A percentile compares a stretch with the other conserved stretches of the same genome.
These are phyloP conservation scores for Botrytis hyacinthi DNA, from an alignment of 2,329 filamentous ascomycete genomes.

Conservation along the genomic window DNA sequence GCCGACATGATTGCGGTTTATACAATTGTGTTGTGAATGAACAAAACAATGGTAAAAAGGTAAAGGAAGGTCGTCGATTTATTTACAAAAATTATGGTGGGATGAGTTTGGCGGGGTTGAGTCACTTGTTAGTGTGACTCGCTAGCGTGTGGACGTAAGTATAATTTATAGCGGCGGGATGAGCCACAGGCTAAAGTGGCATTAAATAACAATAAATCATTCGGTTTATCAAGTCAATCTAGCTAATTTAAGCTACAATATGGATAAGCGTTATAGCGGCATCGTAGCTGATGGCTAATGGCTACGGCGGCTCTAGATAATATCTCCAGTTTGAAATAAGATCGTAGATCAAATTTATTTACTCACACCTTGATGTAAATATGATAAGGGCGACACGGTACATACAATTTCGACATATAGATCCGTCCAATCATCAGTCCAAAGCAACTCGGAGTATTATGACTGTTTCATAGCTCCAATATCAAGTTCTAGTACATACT, in stretches of 20 bases:
- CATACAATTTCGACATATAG: neutral
- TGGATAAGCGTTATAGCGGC: neutral
- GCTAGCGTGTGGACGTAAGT: neutral
- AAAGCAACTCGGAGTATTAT: neutral
- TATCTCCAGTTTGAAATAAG: neutral
- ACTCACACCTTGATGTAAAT: neutral
- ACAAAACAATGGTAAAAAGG: constrained; percentile 1
- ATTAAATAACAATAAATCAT: neutral
- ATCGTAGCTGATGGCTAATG: neutral
- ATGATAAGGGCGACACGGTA: neutral
- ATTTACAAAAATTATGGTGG: constrained; percentile 10
- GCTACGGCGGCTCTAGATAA: neutral
- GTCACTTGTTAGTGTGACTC: neutral
- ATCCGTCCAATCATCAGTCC: neutral
- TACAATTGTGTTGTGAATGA: neutral
- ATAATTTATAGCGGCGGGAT: neutral
- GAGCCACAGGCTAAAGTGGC: neutral
- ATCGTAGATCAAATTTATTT: neutral
- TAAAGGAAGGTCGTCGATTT: neutral
- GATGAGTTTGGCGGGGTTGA: constrained; percentile 6
- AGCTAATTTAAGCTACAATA: neutral
- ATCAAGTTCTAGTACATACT: neutral
- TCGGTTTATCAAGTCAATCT: neutral
- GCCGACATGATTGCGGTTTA: constrained; percentile 35
- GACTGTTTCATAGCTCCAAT: neutral